Evolutionary conservation across 495 filamentous ascomycete genomes (phyloP).

Genomic region (Xylaria acuta): DNA sequence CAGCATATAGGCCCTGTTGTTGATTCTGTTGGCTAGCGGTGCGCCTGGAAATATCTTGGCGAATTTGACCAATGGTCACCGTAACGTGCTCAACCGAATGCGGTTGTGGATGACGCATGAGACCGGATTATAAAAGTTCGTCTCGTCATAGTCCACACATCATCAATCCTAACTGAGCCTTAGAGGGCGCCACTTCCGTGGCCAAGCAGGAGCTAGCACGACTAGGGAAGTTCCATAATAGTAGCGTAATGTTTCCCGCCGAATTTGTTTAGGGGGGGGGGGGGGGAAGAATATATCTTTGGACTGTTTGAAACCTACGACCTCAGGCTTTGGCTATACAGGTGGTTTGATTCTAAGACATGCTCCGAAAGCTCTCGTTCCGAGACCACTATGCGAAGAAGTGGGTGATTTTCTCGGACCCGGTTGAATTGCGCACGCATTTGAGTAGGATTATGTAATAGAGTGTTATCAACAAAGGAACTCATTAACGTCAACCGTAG

Average conservation of each 20-base stretch:
- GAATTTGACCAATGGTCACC: neutral
- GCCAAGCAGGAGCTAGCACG: neutral
- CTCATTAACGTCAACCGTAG: neutral
- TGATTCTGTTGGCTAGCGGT: neutral
- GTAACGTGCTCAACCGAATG: neutral
- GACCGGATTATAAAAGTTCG: neutral
- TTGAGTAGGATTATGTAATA: neutral
- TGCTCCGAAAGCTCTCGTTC: neutral
- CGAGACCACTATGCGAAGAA: neutral
- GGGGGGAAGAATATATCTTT: no score
- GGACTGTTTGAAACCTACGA: no score
- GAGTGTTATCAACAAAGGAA: neutral
- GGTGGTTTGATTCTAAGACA: no score
- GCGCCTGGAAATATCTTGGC: neutral
- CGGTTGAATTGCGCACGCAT: neutral
- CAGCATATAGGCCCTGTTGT: neutral
- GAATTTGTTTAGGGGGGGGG: neutral
- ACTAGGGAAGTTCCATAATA: neutral
- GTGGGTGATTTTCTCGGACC: neutral
- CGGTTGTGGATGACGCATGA: neutral
- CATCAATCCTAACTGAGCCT: neutral
- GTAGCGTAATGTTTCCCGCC: neutral
- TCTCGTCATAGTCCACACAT: neutral
- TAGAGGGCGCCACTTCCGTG: neutral
- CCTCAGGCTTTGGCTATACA: no score